These are phyloP conservation scores for Globisporangium takayamanum DNA, from an alignment of 352 stramenopile genomes.

Conservation along the genomic window DNA sequence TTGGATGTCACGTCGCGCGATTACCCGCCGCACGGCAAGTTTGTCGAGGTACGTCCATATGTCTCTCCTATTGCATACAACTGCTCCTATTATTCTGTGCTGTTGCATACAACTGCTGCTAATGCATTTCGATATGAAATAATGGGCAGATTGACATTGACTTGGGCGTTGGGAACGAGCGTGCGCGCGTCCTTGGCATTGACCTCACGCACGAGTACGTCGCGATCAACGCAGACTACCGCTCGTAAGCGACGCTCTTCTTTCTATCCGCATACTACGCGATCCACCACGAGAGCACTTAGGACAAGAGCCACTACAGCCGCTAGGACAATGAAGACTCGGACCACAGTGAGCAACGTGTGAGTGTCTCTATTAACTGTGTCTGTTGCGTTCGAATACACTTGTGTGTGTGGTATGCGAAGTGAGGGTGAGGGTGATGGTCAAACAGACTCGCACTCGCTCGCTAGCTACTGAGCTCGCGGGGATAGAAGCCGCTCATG, in stretches of 20 bases:
- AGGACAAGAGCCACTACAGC: too few species aligned
- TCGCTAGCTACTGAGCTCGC: slow-evolving; percentile 13
- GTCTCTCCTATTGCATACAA: background rate
- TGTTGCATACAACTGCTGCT: background rate
- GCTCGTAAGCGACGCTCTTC: slow-evolving; percentile 68
- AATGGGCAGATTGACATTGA: slow-evolving; percentile 87
- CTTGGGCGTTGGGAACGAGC: slow-evolving; percentile 80
- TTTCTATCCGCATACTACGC: too few species aligned
- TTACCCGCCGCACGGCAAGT: slow-evolving; percentile 93
- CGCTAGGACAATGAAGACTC: too few species aligned
- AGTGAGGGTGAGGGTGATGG: background rate
- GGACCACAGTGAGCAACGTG: too few species aligned
- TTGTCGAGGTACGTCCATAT: slow-evolving; percentile 82
- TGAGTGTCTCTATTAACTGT: too few species aligned
- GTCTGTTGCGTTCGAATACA: too few species aligned
- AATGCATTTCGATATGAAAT: background rate
- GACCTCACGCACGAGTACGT: slow-evolving; percentile 99
- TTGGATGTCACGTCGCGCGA: slow-evolving; percentile 75
- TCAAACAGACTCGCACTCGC: background rate
- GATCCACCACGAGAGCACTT: background rate
- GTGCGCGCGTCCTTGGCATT: slow-evolving; percentile 91
- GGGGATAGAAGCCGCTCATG: slow-evolving; percentile 52
- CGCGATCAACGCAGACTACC: slow-evolving; percentile 97
- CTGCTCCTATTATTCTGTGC: background rate
- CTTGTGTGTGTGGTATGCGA: too few species aligned